Percentiles rank a stretch among this genome's conserved stretches.
phyloP scores from a whole-genome alignment of 1,139 yeast species.

The Hyphopichia khmerensis region DNA sequence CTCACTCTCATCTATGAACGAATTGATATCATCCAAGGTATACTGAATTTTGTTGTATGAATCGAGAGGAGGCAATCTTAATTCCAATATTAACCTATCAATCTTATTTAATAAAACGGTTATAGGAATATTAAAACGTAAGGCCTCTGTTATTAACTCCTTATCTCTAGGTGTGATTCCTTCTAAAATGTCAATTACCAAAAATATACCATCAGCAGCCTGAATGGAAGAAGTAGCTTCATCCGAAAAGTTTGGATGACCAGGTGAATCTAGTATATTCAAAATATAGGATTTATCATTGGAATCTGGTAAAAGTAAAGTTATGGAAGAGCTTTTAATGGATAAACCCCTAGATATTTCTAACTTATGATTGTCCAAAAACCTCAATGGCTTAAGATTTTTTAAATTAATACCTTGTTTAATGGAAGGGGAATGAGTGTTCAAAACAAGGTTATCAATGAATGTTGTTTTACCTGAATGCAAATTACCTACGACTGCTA shows the following conservation, averaged over 20 bases:
- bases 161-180: slow-evolving; percentile 64
- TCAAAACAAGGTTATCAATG: slow-evolving; percentile 63
- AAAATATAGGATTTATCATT: slow-evolving; percentile 56
- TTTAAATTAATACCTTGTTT: slow-evolving; percentile 25
- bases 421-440: slow-evolving; percentile 52
- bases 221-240: slow-evolving; percentile 62
- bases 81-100: slow-evolving; percentile 77
- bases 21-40: slow-evolving; percentile 64
- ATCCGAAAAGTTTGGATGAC: slow-evolving; percentile 81
- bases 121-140: slow-evolving; percentile 50
- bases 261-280: slow-evolving; percentile 84
- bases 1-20: slow-evolving; percentile 37
- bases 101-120: slow-evolving; percentile 74
- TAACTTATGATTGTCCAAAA: slow-evolving; percentile 66
- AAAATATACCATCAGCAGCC: slow-evolving; percentile 62
- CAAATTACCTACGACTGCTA: slow-evolving; percentile 79
- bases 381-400: slow-evolving; percentile 49
- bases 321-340: slow-evolving; percentile 60
- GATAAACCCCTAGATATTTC: slow-evolving; percentile 75
- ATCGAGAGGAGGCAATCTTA: slow-evolving; percentile 72
- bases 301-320: slow-evolving; percentile 59
- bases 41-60: slow-evolving; percentile 66
- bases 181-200: slow-evolving; percentile 84
- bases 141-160: slow-evolving; percentile 46
- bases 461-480: slow-evolving; percentile 89